Base-by-base conservation (phyloP, 2,329 filamentous ascomycete genomes). In the Aspergillus quadricinctus region DNA sequence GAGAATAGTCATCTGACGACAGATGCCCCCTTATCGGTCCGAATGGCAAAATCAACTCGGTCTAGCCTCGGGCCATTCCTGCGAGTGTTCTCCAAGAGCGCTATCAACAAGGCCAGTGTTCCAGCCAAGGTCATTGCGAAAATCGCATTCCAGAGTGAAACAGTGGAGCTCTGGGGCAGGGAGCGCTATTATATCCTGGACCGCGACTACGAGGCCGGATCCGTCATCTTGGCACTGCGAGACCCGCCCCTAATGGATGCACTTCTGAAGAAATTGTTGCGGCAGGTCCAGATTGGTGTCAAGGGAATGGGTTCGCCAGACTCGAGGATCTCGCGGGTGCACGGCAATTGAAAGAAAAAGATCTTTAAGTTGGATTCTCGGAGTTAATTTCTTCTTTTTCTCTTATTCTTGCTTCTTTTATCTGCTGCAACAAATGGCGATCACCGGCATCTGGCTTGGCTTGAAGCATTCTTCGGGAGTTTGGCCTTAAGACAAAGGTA, bases 141-240 rank as follows among this genome's bases (percentile, higher is more conserved):
- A 64, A 62, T 73, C 25, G 67, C 72, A 64, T 74, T 73, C 60
- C 69, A 68, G 48, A 58, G 56, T 28, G 62, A 66, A 25, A 58
- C 59, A 49, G 68, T 69, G 63, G 66, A 66, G 63, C 64, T 59
- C 48, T 65, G 62, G 59, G 64, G 63, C 29, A 66, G 60, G 50
- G 69, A 72, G 54, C 63, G 65, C 51, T 72, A 73, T 63, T 71
- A 67, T 66, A 69, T 72, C 45, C 56, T 72, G 50, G 66, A 69
- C 29, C 63, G 63, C 53, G 68, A 71, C 48, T 72, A 72, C 51
- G 70, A 74, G 56, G 71, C 71, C 59, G 66, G 62, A 64, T 74
- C 70, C 59, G 71, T 73, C 59, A 59, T 72, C 54, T 56, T 61
- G 14, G 56, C 61, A 14, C 54, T 73, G 53, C 69, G 67, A 40